Conservation (phyloP, 1,284 basidiomycete species). For the Tilletiopsis washingtonensis region DNA sequence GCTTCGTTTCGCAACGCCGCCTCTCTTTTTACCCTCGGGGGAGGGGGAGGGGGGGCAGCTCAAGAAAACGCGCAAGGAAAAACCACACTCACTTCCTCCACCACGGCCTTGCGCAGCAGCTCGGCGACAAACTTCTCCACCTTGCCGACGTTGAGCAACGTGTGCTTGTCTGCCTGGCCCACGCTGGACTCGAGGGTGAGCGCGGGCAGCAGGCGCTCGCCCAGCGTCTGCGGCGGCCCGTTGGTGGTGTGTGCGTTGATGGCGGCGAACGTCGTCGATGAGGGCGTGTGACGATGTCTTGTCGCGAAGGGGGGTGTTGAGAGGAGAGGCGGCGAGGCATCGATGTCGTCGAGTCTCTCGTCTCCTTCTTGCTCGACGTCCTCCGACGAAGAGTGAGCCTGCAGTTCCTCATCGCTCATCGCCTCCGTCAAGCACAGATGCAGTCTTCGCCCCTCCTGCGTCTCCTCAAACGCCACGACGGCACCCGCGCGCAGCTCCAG, state of each 20-base stretch:
- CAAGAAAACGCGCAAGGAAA: too few relatives aligned
- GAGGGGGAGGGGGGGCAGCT: too few relatives aligned
- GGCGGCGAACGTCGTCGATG: not conserved
- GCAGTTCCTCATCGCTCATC: conserved; percentile 2
- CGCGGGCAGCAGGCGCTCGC: conserved; percentile 76
- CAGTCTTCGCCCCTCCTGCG: conserved; percentile 52
- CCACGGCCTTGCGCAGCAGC: conserved; percentile 83
- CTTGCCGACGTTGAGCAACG: conserved; percentile 89
- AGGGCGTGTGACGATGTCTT: too few relatives aligned
- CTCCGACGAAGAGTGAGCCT: too few relatives aligned
- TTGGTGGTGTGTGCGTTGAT: not conserved
- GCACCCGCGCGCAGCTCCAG: conserved; percentile 78
- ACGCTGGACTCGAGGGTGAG: conserved; percentile 94
- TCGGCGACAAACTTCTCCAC: conserved; percentile 94
- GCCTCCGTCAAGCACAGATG: conserved; percentile 76
- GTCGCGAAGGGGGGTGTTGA: too few relatives aligned
- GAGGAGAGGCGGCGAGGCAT: not conserved
- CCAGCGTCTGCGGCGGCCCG: conserved; percentile 42
- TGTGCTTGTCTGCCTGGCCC: conserved; percentile 89
- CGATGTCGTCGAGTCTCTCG: not conserved
- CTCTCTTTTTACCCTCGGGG: too few relatives aligned
- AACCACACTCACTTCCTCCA: conserved; percentile 51
- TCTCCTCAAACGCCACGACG: conserved; percentile 79
- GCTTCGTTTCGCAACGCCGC: too few relatives aligned
- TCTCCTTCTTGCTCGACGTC: not conserved